A percentile compares a stretch with the other conserved stretches of the same genome.
phyloP scores from a whole-genome alignment of 2,329 filamentous ascomycete genomes.

The Stachybotrys elegans region DNA sequence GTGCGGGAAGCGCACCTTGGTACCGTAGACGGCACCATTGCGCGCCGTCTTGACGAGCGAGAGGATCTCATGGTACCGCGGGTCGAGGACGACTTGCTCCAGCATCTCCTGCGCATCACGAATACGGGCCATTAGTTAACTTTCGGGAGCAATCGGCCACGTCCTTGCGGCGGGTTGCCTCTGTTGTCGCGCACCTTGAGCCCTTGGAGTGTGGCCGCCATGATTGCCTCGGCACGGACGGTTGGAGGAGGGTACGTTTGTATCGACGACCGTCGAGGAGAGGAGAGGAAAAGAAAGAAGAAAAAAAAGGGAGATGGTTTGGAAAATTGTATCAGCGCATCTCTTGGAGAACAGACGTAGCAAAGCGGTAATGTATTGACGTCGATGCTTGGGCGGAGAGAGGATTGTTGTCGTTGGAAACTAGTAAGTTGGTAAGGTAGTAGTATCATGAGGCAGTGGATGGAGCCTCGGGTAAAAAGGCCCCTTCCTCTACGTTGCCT shows the following conservation, averaged over 20 bases:
- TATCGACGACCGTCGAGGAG: conserved; percentile 1
- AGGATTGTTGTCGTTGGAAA: no score
- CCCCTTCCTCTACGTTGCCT: no score
- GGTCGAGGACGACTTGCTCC: conserved; percentile 75
- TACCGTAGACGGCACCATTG: conserved; percentile 94
- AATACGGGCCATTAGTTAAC: conserved; percentile 2
- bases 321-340: neutral
- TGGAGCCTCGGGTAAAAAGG: no score
- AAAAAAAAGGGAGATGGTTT: neutral
- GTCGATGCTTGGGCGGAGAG: no score
- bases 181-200: conserved; percentile 17
- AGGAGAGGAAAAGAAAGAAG: conserved; percentile 2
- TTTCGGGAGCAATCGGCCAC: no score
- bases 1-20: conserved; percentile 97
- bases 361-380: no score
- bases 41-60: conserved; percentile 86
- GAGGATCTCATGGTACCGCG: conserved; percentile 78
- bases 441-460: neutral
- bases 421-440: no score
- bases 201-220: conserved; percentile 21
- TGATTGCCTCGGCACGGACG: conserved; percentile 18
- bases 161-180: neutral
- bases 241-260: neutral
- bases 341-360: neutral
- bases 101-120: conserved; percentile 52